These are phyloP conservation scores for Marasmius tenuissimus DNA, from an alignment of 1,284 basidiomycete species.

Conservation along the genomic window DNA sequence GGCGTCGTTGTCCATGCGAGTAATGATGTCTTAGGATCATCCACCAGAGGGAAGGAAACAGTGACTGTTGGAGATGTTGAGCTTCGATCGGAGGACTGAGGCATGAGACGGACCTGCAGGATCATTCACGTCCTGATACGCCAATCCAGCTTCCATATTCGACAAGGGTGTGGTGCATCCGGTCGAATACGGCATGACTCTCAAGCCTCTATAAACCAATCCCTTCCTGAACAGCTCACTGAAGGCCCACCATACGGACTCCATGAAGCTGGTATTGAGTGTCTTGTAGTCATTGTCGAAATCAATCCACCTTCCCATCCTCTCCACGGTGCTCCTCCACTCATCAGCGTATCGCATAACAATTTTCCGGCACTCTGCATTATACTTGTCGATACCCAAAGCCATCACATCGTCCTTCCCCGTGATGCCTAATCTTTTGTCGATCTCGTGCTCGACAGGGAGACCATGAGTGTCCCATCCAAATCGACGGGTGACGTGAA, in stretches of 20 bases:
- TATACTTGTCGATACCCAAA: constrained; percentile 98
- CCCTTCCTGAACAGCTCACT: constrained; percentile 88
- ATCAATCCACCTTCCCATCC: constrained; percentile 99
- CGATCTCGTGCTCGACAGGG: constrained; percentile 99
- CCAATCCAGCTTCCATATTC: constrained; percentile 96
- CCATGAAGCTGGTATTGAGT: constrained; percentile 93
- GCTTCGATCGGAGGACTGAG: neutral
- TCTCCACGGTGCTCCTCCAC: constrained; percentile 94
- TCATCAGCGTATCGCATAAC: constrained; percentile 97
- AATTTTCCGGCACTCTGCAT: constrained; percentile 94
- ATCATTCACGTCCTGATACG: constrained; percentile 94
- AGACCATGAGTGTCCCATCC: constrained; percentile 99
- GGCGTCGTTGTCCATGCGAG: constrained; percentile 99
- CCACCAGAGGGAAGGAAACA: constrained; percentile 89
- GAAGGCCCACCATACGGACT: constrained; percentile 99
- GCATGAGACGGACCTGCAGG: constrained; percentile 69
- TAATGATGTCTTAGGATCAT: constrained; percentile 89
- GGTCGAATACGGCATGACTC: constrained; percentile 99
- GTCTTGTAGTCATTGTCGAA: constrained; percentile 99
- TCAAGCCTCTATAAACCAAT: constrained; percentile 92
- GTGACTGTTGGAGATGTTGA: constrained; percentile 57
- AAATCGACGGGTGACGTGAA: constrained; percentile 93
- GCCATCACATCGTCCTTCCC: constrained; percentile 92
- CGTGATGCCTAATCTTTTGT: constrained; percentile 93
- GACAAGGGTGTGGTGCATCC: constrained; percentile 96